phyloP scores from a whole-genome alignment of 495 filamentous ascomycete species.

The Penicillium argentinense region DNA sequence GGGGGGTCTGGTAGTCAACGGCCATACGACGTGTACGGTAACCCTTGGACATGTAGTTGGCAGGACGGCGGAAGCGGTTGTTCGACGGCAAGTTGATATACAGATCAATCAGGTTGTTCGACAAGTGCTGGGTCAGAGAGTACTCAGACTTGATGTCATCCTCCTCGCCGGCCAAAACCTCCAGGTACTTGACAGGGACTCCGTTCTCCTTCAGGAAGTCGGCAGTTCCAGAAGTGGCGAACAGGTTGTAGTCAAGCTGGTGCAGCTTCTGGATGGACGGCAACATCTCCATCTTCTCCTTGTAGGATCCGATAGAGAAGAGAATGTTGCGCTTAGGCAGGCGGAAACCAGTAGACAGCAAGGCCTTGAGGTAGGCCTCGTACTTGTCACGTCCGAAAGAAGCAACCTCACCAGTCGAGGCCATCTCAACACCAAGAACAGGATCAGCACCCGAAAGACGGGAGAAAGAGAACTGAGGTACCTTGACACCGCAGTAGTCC shows the following conservation, averaged over 20 bases:
- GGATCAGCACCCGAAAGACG: constrained; percentile 94
- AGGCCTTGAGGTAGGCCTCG: constrained; percentile 93
- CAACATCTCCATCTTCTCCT: constrained; percentile 96
- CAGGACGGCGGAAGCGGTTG: constrained; percentile 92
- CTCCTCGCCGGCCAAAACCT: constrained; percentile 68
- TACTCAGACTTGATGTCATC: constrained; percentile 92
- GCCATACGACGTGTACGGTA: constrained; percentile 96
- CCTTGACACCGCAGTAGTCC: constrained; percentile 93
- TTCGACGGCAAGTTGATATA: constrained; percentile 99
- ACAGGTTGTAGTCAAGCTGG: constrained; percentile 88
- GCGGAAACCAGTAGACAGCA: constrained; percentile 93
- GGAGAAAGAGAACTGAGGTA: constrained; percentile 98
- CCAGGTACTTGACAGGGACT: constrained; percentile 86
- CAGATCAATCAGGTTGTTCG: constrained; percentile 95
- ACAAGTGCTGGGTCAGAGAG: constrained; percentile 90
- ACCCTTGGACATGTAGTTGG: constrained; percentile 97
- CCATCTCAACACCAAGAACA: constrained; percentile 97
- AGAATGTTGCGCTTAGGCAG: constrained; percentile 95
- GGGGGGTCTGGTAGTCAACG: constrained; percentile 94
- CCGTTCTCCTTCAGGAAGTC: constrained; percentile 93
- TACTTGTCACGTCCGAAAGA: constrained; percentile 95
- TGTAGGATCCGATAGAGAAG: constrained; percentile 93
- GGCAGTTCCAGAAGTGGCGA: constrained; percentile 92
- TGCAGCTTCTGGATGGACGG: constrained; percentile 87
- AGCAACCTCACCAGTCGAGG: constrained; percentile 96